A percentile compares a stretch with the other conserved stretches of the same genome.
Evolutionary conservation across 1,139 yeast genomes (phyloP).

Genomic region (Yamadazyma taylorii): DNA sequence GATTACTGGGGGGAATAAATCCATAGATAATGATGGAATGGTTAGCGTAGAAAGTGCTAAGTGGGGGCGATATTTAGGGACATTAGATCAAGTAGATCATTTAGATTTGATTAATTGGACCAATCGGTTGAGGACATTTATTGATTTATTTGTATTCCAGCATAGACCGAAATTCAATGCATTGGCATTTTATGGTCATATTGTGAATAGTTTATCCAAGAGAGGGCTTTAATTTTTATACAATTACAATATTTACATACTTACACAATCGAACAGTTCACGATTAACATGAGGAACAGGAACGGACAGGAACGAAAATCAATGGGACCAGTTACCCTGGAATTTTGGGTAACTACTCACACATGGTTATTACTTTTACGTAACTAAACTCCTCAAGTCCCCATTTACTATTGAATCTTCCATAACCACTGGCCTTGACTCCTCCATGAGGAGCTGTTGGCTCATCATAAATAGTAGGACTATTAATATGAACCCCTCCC

Average conservation of each 20-base stretch:
- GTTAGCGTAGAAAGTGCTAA: slow-evolving; percentile 75
- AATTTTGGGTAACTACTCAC: neutral
- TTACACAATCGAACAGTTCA: no score
- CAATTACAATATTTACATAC: no score
- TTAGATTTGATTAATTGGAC: slow-evolving; percentile 84
- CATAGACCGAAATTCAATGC: slow-evolving; percentile 59
- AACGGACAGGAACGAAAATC: no score
- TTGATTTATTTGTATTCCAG: slow-evolving; percentile 36
- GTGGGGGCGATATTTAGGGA: slow-evolving; percentile 86
- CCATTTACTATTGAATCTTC: slow-evolving; percentile 53
- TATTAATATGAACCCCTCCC: slow-evolving; percentile 56
- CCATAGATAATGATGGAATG: slow-evolving; percentile 72
- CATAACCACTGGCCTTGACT: slow-evolving; percentile 49
- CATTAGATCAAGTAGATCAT: slow-evolving; percentile 78
- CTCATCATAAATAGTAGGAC: slow-evolving; percentile 50
- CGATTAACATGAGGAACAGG: no score
- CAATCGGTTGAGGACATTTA: slow-evolving; percentile 44
- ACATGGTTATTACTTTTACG: slow-evolving; percentile 37
- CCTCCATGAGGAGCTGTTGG: slow-evolving; percentile 59
- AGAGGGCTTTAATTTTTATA: slow-evolving; percentile 62
- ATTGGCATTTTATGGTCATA: slow-evolving; percentile 69
- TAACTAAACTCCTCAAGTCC: slow-evolving; percentile 47
- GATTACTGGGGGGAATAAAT: slow-evolving; percentile 5
- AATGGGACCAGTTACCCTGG: no score
- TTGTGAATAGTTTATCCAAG: slow-evolving; percentile 67